These are phyloP conservation scores for Yarrowia keelungensis DNA, from an alignment of 805 yeast species.

Conservation along the genomic window DNA sequence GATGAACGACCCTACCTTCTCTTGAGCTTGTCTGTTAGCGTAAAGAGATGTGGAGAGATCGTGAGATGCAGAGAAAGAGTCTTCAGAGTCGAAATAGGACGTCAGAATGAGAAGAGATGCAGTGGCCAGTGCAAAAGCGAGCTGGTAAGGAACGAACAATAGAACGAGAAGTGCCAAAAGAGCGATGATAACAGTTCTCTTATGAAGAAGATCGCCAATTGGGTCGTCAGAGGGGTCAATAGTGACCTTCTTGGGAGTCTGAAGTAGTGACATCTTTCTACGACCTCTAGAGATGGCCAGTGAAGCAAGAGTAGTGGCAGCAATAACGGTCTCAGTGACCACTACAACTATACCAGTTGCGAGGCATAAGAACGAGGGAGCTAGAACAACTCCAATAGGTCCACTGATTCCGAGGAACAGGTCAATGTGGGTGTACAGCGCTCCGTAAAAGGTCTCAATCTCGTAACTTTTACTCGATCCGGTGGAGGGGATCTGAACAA, in stretches of 20 bases:
- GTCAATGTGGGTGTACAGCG: conserved; percentile 38
- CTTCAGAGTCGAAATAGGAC: conserved; percentile 44
- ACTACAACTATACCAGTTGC: conserved; percentile 25
- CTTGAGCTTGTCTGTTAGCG: conserved; percentile 42
- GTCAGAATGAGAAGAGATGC: conserved; percentile 65
- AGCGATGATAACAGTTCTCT: conserved; percentile 19
- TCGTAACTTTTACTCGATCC: conserved; percentile 23
- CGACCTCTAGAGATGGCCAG: neutral
- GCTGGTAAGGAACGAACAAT: conserved; percentile 72
- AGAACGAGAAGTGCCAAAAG: conserved; percentile 15
- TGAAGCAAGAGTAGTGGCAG: neutral
- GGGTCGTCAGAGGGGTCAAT: conserved; percentile 24
- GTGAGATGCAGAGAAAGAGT: conserved; percentile 15
- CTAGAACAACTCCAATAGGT: conserved; percentile 18
- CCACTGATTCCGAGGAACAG: conserved; percentile 34
- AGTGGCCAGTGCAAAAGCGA: conserved; percentile 69
- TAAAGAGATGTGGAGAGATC: conserved; percentile 6
- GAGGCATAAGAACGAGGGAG: conserved; percentile 21
- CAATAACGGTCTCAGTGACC: conserved; percentile 3
- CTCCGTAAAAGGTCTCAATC: conserved; percentile 32
- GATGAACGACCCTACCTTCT: conserved; percentile 49
- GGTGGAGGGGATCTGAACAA: conserved; percentile 25
- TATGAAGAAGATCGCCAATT: conserved; percentile 1
- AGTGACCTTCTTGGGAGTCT: conserved; percentile 2
- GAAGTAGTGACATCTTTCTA: neutral